These are phyloP conservation scores for Trichoderma atrobrunneum DNA, from an alignment of 2,329 filamentous ascomycete species.

Conservation along the genomic window DNA sequence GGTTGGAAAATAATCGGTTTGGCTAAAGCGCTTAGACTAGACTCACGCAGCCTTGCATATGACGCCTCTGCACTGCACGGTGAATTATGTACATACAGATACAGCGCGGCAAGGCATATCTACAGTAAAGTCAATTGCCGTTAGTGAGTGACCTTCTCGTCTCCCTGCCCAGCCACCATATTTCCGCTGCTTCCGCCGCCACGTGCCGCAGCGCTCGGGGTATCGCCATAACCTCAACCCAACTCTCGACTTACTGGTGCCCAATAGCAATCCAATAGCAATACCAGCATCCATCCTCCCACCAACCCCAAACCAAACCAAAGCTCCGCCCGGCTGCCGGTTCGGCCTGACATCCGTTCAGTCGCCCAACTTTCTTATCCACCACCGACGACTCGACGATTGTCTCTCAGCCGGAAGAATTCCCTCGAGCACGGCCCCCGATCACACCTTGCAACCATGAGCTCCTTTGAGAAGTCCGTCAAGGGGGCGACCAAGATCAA, in stretches of 20 bases:
- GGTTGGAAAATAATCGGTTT: neutral
- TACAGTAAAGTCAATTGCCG: neutral
- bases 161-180: slow-evolving; percentile 15
- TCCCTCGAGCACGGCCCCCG: slow-evolving; percentile 11
- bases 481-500: slow-evolving; percentile 99
- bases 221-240: slow-evolving; percentile 18
- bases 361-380: slow-evolving; percentile 21
- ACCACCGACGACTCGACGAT: slow-evolving; percentile 7
- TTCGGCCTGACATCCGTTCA: slow-evolving; percentile 18
- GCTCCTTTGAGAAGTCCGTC: slow-evolving; percentile 97
- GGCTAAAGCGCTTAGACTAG: too few species aligned
- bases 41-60: neutral
- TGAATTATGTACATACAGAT: neutral
- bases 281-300: slow-evolving; percentile 6
- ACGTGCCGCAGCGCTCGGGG: neutral
- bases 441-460: slow-evolving; percentile 55
- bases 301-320: slow-evolving; percentile 17
- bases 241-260: neutral
- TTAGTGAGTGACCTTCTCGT: slow-evolving; percentile 17
- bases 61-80: neutral
- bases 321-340: slow-evolving; percentile 20
- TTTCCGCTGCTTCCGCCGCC: slow-evolving; percentile 15
- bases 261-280: neutral
- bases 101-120: neutral
- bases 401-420: slow-evolving; percentile 5